Conservation (phyloP, 768 basidiomycete genomes). For the Russula dissimulans region DNA sequence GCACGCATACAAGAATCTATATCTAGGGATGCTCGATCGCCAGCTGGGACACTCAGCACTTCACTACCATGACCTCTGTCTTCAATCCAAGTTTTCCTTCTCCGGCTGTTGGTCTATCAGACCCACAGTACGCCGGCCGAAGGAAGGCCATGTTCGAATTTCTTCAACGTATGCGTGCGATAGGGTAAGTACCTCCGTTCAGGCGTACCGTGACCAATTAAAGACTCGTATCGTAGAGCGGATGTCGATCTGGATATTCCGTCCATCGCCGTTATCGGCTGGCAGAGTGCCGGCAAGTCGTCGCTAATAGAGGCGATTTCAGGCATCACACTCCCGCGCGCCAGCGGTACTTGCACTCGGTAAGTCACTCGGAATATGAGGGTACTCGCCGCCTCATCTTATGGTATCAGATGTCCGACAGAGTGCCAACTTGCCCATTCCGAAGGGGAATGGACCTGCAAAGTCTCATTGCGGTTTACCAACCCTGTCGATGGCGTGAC, state of each 20-base stretch:
- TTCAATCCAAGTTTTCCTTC: too few relatives aligned
- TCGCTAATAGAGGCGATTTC: conserved; percentile 73
- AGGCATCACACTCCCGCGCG: conserved; percentile 59
- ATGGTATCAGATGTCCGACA: conserved; percentile 27
- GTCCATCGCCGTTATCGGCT: conserved; percentile 63
- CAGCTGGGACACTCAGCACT: background rate
- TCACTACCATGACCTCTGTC: too few relatives aligned
- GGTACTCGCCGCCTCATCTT: background rate
- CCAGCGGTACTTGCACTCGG: conserved; percentile 69
- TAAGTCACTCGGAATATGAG: conserved; percentile 18
- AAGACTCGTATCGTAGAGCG: conserved; percentile 33
- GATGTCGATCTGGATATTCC: conserved; percentile 65
- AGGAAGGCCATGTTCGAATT: conserved; percentile 45
- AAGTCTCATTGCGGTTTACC: conserved; percentile 26
- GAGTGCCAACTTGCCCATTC: conserved; percentile 29
- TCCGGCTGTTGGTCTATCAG: conserved; percentile 41
- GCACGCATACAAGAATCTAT: background rate
- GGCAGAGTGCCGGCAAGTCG: conserved; percentile 68
- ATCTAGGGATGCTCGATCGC: background rate
- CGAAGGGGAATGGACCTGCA: conserved; percentile 26
- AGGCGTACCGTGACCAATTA: conserved; percentile 2
- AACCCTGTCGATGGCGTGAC: conserved; percentile 20
- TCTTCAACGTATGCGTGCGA: conserved; percentile 48
- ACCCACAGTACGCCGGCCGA: conserved; percentile 31
- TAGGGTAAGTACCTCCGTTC: conserved; percentile 37